phyloP scores from a whole-genome alignment of 2,329 filamentous ascomycete genomes.

The Colletotrichum sp. region DNA sequence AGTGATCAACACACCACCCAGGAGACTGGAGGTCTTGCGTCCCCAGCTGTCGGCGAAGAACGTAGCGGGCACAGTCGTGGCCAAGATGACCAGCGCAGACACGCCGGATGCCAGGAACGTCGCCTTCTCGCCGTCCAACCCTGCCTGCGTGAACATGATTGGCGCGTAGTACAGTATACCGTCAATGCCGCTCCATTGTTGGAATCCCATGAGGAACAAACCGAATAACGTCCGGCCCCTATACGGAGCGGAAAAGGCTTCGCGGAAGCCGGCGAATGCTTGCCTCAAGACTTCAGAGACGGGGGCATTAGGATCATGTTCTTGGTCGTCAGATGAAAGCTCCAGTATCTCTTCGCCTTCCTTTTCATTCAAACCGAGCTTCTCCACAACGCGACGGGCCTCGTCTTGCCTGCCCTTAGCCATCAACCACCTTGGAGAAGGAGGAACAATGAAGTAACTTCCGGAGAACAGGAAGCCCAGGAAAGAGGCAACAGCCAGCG shows the following conservation, averaged over 20 bases:
- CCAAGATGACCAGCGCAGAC: constrained; percentile 61
- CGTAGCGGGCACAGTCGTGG: constrained; percentile 57
- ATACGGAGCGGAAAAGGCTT: constrained; percentile 31
- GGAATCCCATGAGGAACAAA: constrained; percentile 63
- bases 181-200: constrained; percentile 66
- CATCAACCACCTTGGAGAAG: constrained; percentile 63
- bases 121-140: constrained; percentile 55
- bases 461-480: constrained; percentile 35
- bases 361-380: constrained; percentile 47
- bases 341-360: constrained; percentile 45
- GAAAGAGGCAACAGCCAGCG: constrained; percentile 46
- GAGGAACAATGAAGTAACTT: constrained; percentile 41
- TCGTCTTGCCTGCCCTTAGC: constrained; percentile 45
- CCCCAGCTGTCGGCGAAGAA: constrained; percentile 63
- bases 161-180: constrained; percentile 68
- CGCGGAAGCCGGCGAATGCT: constrained; percentile 32
- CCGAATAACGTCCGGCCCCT: constrained; percentile 54
- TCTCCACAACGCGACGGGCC: constrained; percentile 42
- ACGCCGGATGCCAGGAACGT: constrained; percentile 65
- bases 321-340: constrained; percentile 17
- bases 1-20: constrained; percentile 56
- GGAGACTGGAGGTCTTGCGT: constrained; percentile 55
- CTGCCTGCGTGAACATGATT: constrained; percentile 63
- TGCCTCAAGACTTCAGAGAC: constrained; percentile 31
- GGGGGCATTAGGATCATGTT: constrained; percentile 30